Base-by-base conservation (phyloP, 345 rosid species). In the Pugionium cornutum region DNA sequence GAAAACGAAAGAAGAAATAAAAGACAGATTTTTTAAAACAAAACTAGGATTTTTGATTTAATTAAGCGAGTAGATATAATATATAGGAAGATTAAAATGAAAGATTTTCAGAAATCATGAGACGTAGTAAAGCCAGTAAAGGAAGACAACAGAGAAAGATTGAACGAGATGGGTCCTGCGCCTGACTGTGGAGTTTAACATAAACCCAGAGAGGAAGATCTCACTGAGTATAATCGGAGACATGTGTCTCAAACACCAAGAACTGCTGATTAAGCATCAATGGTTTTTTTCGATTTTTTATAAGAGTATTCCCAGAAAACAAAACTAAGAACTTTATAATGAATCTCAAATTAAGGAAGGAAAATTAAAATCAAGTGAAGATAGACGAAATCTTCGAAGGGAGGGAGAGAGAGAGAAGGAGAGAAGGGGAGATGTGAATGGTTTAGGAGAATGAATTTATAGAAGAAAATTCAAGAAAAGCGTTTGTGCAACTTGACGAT, bases 81-180 rank as follows among this genome's bases (percentile, higher is more conserved):
- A 4, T 51, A 31, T 64, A 43, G 66, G 57, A 54, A 18, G 37
- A 57, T 2, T 10, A 55, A 44, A 30, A 1, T 1, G 2, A 2
- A 34, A 47, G 27, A 18, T 0, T 4, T 35, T 50, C 18, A 36
- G 70, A 61, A 76, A 79, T 80, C 79, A 94, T 82, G 99, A 94
- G 76, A 94, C 99, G 60, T 94, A 94, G 78, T 94, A 94, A 60
- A 94, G 69, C 91, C 92, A 94, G 87, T 94, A 94, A 71, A 94
- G 99, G 82, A 94, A 94, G 74, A 87, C 99, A 66, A 94, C 99
- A 59, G 99, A 94, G 88, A 94, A 91, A 30, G 99, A 94, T 78
- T 94, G 99, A 88, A 94, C 99, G 31, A 94, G 84, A 74, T 88
- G 97, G 77, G 95, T 90, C 84, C 91, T 82, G 87, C 96, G 92